Conservation (phyloP, 148 eudicot genomes). For the Amaranthus palmeri region DNA sequence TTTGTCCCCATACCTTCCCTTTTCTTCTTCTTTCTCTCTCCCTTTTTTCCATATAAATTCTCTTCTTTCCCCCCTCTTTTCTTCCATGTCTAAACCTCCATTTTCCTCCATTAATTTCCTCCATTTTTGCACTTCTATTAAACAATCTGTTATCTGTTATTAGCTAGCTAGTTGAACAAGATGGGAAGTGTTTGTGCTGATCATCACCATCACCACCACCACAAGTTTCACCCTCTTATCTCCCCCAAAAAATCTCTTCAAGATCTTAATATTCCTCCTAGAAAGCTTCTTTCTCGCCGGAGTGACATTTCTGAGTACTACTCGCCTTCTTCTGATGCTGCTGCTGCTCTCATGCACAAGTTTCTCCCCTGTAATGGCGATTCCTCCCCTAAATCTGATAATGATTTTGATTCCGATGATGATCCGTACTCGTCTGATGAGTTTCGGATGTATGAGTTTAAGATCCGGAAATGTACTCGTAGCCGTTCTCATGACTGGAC, state of each 20-base stretch:
- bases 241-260: conserved; percentile 38
- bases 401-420: conserved; percentile 33
- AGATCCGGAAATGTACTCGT: conserved; percentile 69
- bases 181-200: conserved; percentile 52
- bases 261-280: conserved; percentile 64
- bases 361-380: conserved; percentile 41
- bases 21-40: conserved; percentile 7
- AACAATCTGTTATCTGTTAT: no score
- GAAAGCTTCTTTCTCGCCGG: conserved; percentile 51
- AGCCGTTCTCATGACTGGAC: conserved; percentile 88
- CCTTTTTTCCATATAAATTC: conserved; percentile 23
- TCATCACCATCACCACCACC: conserved; percentile 40
- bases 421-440: conserved; percentile 71
- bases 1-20: conserved; percentile 34
- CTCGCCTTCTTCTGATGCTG: conserved; percentile 16
- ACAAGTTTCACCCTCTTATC: conserved; percentile 30
- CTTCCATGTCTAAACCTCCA: conserved; percentile 5
- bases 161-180: neutral
- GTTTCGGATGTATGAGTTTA: conserved; percentile 80
- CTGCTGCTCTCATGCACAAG: conserved; percentile 29
- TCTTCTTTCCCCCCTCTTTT: conserved; percentile 7
- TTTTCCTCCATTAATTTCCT: neutral
- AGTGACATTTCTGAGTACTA: conserved; percentile 8
- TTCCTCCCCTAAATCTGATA: conserved; percentile 7
- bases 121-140: no score